Base-by-base conservation (phyloP, 106 monocot species). In the Amphibolis antarctica region DNA sequence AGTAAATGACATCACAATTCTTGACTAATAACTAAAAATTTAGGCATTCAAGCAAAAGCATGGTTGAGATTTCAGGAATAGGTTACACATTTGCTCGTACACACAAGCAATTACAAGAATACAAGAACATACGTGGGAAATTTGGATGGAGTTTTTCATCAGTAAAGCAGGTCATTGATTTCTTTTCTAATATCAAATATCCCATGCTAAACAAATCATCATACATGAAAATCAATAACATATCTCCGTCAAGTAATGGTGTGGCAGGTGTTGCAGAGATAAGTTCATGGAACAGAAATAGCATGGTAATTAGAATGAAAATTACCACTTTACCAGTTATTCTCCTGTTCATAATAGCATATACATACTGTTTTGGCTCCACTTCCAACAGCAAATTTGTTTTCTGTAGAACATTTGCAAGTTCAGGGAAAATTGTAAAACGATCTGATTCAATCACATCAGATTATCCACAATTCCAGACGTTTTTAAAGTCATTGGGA, bases 371-470 rank as follows among this genome's bases (percentile, higher is more conserved):
- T 84, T 75, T 91, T 98, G 49, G 86, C 90, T 31, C 98, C 98
- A 67, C 98, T 98, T 79, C 98, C 98, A 27, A 98, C 98, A 61
- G 98, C 98, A 77, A 98, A 98, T 64, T 98, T 98, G 65, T 98
- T 98, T 83, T 98, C 98, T 98, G 87, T 53, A 74, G 42, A 53
- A 73, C 30, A 79, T 79, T n/a, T 49, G 13, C 25, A 21, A 49
- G 42, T 46, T 1, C 11, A 44, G 53, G 10, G 58, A 44, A 53
- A 55, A 28, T 44, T n/a, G 74, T 46, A 46, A 46, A 46, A 27
- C 15, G 24, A 62, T 25, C 24, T 0, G 0, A 19, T 31, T 43
- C 12, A 31, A 60, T 42, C 25, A 55, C 21, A 24, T n/a, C n/a
- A n/a, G n/a, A n/a, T n/a, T n/a, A n/a, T 1, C 55, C 21, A 19